phyloP scores from a whole-genome alignment of 225 moss, liverwort and hornwort genomes.

The Sphagnum contortum region DNA sequence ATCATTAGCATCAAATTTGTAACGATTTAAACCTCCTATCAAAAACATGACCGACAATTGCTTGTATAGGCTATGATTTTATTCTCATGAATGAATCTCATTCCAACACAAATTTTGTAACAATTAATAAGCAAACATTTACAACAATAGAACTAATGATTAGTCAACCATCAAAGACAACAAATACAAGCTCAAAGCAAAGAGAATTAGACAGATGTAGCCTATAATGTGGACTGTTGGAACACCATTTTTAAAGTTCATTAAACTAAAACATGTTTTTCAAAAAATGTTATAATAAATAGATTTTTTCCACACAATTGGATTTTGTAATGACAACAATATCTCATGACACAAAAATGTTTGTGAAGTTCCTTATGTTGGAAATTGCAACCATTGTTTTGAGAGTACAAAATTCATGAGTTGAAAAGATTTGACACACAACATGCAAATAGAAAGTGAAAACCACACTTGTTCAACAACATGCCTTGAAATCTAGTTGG shows the following conservation, averaged over 20 bases:
- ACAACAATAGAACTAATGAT: slow-evolving; percentile 39
- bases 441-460: too few species aligned
- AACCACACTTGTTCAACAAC: slow-evolving; percentile 5
- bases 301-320: not conserved
- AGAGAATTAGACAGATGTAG: slow-evolving; percentile 73
- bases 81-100: not conserved
- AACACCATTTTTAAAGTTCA: slow-evolving; percentile 59
- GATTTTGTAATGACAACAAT: not conserved
- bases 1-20: not conserved
- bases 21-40: not conserved
- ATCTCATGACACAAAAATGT: not conserved
- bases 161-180: slow-evolving; percentile 46
- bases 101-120: too few species aligned
- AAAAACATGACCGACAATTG: not conserved
- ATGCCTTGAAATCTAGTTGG: slow-evolving; percentile 73
- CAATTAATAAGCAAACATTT: slow-evolving; percentile 15
- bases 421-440: not conserved
- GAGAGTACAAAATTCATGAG: not conserved
- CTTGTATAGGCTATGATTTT: not conserved
- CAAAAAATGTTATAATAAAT: too few species aligned
- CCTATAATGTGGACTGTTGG: slow-evolving; percentile 73
- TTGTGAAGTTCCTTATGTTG: not conserved
- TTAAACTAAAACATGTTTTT: slow-evolving; percentile 31
- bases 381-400: not conserved
- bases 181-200: slow-evolving; percentile 44